A percentile compares a stretch with the other conserved stretches of the same genome.
Conservation (phyloP, 352 stramenopile species). For the Globisporangium carolinianum region DNA sequence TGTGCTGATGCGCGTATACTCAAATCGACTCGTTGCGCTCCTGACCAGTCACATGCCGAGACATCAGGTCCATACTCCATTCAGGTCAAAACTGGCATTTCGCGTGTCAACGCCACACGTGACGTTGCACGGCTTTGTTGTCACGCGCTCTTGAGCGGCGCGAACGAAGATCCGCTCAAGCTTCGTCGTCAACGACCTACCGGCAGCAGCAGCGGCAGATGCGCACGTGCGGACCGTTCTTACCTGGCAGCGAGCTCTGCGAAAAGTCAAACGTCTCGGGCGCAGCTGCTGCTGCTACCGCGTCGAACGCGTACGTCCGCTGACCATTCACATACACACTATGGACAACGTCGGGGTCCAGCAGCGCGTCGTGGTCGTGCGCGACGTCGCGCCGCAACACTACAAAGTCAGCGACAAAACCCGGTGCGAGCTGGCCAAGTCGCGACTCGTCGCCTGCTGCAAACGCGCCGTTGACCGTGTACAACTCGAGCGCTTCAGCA, state of each 20-base stretch:
- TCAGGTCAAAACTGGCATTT: no score
- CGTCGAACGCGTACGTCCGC: conserved; percentile 45
- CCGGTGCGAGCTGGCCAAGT: conserved; percentile 43
- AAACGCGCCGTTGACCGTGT: conserved; percentile 72
- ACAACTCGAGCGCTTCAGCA: conserved; percentile 65
- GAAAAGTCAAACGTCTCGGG: conserved; percentile 29
- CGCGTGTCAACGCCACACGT: no score
- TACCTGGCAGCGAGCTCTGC: conserved; percentile 55
- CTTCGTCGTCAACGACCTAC: conserved; percentile 3
- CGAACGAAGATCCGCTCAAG: no score
- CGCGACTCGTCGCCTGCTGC: conserved; percentile 48
- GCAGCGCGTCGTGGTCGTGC: conserved; percentile 28
- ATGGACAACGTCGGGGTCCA: conserved; percentile 41
- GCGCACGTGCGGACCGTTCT: conserved; percentile 52
- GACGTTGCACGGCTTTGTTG: no score
- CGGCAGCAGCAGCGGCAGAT: conserved; percentile 58
- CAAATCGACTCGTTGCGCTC: no score
- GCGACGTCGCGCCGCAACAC: conserved; percentile 55
- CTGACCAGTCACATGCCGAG: no score
- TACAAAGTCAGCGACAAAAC: conserved; percentile 68
- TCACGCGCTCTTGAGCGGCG: no score
- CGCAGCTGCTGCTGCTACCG: neutral
- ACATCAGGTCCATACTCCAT: no score
- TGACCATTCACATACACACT: conserved; percentile 60
- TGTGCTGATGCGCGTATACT: no score